phyloP scores from a whole-genome alignment of 306 rosid species.

The Rosa rugosa region DNA sequence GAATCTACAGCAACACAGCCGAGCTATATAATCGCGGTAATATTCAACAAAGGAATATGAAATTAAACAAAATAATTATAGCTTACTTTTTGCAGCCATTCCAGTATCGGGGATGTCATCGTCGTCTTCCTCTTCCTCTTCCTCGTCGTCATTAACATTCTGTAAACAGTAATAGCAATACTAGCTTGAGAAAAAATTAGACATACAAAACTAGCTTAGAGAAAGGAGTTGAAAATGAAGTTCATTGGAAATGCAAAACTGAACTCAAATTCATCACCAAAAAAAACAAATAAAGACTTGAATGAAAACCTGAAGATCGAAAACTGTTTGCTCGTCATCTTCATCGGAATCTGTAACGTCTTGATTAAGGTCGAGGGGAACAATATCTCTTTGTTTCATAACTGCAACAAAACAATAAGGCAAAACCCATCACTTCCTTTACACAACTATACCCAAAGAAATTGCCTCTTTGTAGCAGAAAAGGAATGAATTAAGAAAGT shows the following conservation, averaged over 20 bases:
- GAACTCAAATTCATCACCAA: neutral
- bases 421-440: neutral
- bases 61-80: neutral
- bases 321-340: slow-evolving; percentile 66
- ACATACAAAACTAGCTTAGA: neutral
- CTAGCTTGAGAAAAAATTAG: neutral
- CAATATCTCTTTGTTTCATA: slow-evolving; percentile 74
- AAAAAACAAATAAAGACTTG: neutral
- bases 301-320: slow-evolving; percentile 56
- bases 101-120: slow-evolving; percentile 36
- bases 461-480: neutral
- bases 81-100: slow-evolving; percentile 58
- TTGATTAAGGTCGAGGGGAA: slow-evolving; percentile 62
- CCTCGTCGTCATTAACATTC: slow-evolving; percentile 37
- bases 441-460: neutral
- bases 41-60: neutral
- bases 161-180: slow-evolving; percentile 6
- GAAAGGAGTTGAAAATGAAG: no score
- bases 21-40: neutral
- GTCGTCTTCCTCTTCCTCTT: slow-evolving; percentile 5
- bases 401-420: slow-evolving; percentile 42
- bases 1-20: neutral
- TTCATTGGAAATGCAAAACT: neutral
- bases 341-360: slow-evolving; percentile 58
- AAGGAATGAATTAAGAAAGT: neutral